These are phyloP conservation scores for Hypoxylon cercidicola DNA, from an alignment of 495 filamentous ascomycete species.

Conservation along the genomic window DNA sequence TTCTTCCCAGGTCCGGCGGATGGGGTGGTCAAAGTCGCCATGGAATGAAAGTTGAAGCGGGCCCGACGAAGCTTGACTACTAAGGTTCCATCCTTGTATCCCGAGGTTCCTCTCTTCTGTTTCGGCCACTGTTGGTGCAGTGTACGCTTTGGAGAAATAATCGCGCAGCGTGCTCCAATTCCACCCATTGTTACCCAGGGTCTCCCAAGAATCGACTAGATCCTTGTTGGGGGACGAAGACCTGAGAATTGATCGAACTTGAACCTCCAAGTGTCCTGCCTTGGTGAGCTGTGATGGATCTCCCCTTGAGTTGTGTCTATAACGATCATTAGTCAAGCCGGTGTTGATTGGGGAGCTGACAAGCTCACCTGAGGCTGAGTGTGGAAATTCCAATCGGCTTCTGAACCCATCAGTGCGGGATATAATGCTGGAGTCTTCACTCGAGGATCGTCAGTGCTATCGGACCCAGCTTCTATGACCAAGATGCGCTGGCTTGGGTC, in stretches of 20 bases:
- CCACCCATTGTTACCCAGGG: not conserved
- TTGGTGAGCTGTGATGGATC: not conserved
- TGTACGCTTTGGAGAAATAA: not conserved
- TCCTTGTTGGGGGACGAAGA: not conserved
- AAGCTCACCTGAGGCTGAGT: not conserved
- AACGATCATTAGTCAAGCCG: not conserved
- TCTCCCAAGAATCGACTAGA: slow-evolving; percentile 5
- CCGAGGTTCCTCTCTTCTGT: not conserved
- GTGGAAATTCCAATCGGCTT: not conserved
- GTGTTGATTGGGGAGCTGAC: not conserved
- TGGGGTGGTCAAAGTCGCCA: slow-evolving; percentile 1
- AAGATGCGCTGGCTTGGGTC: not conserved
- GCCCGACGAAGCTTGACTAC: not conserved
- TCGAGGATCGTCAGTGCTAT: not conserved
- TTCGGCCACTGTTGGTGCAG: slow-evolving; percentile 1
- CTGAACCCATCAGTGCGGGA: not conserved
- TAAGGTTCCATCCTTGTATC: not conserved
- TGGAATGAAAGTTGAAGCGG: not conserved
- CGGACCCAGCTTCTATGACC: not conserved
- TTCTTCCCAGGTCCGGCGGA: not conserved
- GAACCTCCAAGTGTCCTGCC: slow-evolving; percentile 1
- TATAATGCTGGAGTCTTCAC: not conserved
- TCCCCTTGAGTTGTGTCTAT: not conserved
- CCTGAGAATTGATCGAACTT: not conserved
- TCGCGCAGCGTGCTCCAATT: not conserved